A percentile compares a stretch with the other conserved stretches of the same genome.
These are phyloP conservation scores for Penicillium bovifimosum DNA, from an alignment of 495 filamentous ascomycete species.

Conservation along the genomic window DNA sequence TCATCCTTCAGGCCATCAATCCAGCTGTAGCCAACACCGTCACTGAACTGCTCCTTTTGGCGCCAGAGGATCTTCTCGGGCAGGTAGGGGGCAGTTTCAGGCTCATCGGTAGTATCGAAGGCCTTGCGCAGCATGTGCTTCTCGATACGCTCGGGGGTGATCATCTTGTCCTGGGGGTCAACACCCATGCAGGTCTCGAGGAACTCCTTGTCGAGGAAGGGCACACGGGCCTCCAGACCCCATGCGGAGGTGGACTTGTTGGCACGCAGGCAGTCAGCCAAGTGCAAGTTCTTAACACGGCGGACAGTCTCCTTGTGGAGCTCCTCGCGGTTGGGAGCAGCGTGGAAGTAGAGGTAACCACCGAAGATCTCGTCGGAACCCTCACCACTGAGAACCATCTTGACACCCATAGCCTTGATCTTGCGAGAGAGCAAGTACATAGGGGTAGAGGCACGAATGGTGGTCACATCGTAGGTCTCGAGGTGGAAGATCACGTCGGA, in stretches of 20 bases:
- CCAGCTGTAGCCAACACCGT: slow-evolving; percentile 98
- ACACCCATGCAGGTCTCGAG: slow-evolving; percentile 86
- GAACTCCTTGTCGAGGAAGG: slow-evolving; percentile 96
- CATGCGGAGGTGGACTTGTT: slow-evolving; percentile 99
- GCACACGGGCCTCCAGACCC: slow-evolving; percentile 96
- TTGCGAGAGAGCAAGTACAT: slow-evolving; percentile 98
- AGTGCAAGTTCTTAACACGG: slow-evolving; percentile 90
- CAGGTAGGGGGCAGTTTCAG: slow-evolving; percentile 72
- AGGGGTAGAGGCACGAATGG: slow-evolving; percentile 94
- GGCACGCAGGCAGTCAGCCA: slow-evolving; percentile 90
- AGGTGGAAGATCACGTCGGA: slow-evolving; percentile 97
- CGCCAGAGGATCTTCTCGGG: slow-evolving; percentile 94
- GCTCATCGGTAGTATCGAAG: slow-evolving; percentile 87
- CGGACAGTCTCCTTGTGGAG: slow-evolving; percentile 93
- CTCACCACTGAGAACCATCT: slow-evolving; percentile 98
- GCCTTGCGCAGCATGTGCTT: slow-evolving; percentile 97
- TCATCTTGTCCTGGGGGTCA: slow-evolving; percentile 92
- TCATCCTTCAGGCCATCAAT: slow-evolving; percentile 95
- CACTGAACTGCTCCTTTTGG: slow-evolving; percentile 98
- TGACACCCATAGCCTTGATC: slow-evolving; percentile 98
- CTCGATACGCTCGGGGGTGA: slow-evolving; percentile 83
- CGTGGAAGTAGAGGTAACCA: slow-evolving; percentile 97
- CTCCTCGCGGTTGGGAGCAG: slow-evolving; percentile 79
- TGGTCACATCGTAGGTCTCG: slow-evolving; percentile 96
- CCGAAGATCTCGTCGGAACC: slow-evolving; percentile 97